Evolutionary conservation across 495 filamentous ascomycete genomes (phyloP).

Genomic region (Tuber melanosporum): DNA sequence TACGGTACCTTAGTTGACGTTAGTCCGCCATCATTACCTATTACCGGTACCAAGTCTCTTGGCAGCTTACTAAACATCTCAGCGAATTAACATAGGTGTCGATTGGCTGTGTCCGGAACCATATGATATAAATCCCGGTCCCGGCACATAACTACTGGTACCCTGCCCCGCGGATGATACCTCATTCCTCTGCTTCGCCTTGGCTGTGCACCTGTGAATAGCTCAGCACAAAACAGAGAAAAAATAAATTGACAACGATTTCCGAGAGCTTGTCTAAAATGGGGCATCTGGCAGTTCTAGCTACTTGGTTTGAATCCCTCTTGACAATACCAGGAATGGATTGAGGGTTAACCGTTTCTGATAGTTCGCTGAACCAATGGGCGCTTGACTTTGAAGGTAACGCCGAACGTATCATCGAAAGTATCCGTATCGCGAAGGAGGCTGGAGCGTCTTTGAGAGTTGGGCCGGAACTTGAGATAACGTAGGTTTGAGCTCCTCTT

Average conservation of each 20-base stretch:
- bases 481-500: slow-evolving; percentile 34
- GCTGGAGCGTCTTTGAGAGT: slow-evolving; percentile 65
- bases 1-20: no score
- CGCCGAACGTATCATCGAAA: slow-evolving; percentile 64
- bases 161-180: not conserved
- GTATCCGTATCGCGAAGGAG: slow-evolving; percentile 63
- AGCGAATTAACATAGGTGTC: no score
- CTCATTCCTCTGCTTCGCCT: not conserved
- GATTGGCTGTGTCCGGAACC: no score
- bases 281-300: slow-evolving; percentile 47
- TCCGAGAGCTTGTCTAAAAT: slow-evolving; percentile 26
- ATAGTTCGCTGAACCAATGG: slow-evolving; percentile 55
- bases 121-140: no score
- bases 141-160: not conserved
- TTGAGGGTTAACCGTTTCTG: slow-evolving; percentile 2
- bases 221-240: not conserved
- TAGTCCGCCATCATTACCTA: no score
- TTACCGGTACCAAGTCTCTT: no score
- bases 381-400: slow-evolving; percentile 77
- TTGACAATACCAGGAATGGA: no score
- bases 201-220: not conserved
- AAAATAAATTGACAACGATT: not conserved
- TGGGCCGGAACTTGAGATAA: slow-evolving; percentile 67
- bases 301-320: slow-evolving; percentile 49
- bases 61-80: no score